Percentiles rank a stretch among this genome's conserved stretches.
phyloP scores from a whole-genome alignment of 2,329 filamentous ascomycete genomes.

The Paraconiothyrium brasiliense region DNA sequence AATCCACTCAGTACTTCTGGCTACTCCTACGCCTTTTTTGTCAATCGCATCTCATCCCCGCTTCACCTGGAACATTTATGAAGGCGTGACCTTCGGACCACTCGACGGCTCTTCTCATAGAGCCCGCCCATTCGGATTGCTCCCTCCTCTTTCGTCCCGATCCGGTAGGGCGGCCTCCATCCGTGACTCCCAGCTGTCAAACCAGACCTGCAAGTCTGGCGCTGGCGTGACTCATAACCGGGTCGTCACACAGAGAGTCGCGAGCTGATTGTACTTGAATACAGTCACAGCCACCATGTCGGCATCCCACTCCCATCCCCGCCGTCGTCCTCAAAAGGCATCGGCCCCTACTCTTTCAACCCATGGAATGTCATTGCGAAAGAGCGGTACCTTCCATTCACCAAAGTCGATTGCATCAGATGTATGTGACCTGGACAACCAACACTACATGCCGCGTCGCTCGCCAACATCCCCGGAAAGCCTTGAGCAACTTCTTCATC shows the following conservation, averaged over 20 bases:
- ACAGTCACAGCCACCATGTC: conserved; percentile 52
- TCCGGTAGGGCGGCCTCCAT: conserved; percentile 16
- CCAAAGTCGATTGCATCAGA: conserved; percentile 50
- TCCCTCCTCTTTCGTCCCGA: conserved; percentile 12
- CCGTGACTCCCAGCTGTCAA: conserved; percentile 19
- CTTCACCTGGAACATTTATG: conserved; percentile 15
- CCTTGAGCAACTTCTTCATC: conserved; percentile 58
- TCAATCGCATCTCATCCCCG: conserved; percentile 19
- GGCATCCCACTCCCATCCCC: conserved; percentile 53
- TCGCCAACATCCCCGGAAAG: conserved; percentile 60
- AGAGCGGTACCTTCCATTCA: conserved; percentile 60
- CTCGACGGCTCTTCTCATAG: conserved; percentile 15
- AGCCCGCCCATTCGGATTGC: conserved; percentile 15
- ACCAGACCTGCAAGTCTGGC: conserved; percentile 16
- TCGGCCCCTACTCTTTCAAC: conserved; percentile 46
- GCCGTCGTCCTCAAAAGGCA: conserved; percentile 56
- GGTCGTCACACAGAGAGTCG: conserved; percentile 23
- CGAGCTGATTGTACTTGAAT: conserved; percentile 33
- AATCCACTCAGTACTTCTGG: conserved; percentile 13
- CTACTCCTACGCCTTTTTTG: conserved; percentile 21
- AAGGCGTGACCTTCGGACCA: conserved; percentile 13
- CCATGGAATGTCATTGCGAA: conserved; percentile 57
- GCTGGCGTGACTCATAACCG: conserved; percentile 47
- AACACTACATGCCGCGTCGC: conserved; percentile 55
- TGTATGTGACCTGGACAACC: conserved; percentile 51